Base-by-base conservation (phyloP, 805 yeast genomes). In the Ogataea nonfermentans region DNA sequence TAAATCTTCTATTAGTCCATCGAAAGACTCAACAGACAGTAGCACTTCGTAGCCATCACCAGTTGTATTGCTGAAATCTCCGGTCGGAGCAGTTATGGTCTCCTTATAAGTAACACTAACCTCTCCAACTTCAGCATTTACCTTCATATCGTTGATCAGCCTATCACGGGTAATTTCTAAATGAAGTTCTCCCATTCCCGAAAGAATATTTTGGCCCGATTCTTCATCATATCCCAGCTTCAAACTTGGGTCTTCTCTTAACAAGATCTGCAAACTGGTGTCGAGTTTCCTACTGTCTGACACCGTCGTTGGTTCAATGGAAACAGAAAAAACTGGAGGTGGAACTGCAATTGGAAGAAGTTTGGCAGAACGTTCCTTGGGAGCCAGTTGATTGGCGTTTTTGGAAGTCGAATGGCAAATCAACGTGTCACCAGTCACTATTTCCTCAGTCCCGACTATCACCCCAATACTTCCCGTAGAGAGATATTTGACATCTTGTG, bases 121-220 rank as follows among this genome's bases (percentile, higher is more conserved):
- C 37, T 81, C 81, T 32, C 96, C 89, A 27, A 88, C 71, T 23
- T 80, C 81, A 1, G 86, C 84, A 40, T 81, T 79, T 3, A 95
- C 96, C 58, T 83, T 82, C 73, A 89, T 71, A 42, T 88, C 95
- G 29, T 75, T 76, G n/a, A 86, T 64, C 29, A 89, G 70, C 40
- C 97, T 70, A 52, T 87, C 93, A 33, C 71, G 73, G 2, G 93
- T 84, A 49, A 93, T 89, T 51, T 93, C 98, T 35, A 93, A 70
- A 64, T 93, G 99, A 33, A 93, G 70, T 56, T 93, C 98, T 28
- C 99, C 99, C 98, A 91, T 91, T 23, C 99, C 99, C 13, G 95
- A 81, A 22, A 93, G 63, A 19, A 90, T 74, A 2, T 90, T 81
- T 64, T 93, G 97, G 6, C 93, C 95, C 40, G 87, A 70, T 51